Evolutionary conservation across 108 stramenopile genomes (phyloP).

Genomic region (Nannochloropsis gaditana): DNA sequence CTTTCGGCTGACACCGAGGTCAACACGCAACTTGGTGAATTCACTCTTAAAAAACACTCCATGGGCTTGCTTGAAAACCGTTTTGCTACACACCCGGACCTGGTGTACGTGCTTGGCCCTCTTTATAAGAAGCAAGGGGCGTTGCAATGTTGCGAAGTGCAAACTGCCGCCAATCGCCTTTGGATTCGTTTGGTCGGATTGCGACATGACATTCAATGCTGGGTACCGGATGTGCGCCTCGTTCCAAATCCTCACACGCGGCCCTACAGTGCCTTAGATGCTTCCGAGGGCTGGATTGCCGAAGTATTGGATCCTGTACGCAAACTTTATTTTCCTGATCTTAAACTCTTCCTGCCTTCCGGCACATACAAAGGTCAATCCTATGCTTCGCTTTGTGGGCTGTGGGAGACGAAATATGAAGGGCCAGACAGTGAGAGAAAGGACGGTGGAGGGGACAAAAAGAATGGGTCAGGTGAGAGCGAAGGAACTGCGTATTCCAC

Average conservation of each 20-base stretch:
- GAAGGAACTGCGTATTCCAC: constrained; percentile 49
- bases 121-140: not conserved
- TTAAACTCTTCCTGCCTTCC: constrained; percentile 73
- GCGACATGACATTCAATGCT: constrained; percentile 80
- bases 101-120: constrained; percentile 51
- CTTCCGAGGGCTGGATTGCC: constrained; percentile 78
- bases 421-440: constrained; percentile 5
- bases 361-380: constrained; percentile 72
- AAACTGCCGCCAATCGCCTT: constrained; percentile 84
- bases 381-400: constrained; percentile 74
- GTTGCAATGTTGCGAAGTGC: constrained; percentile 81
- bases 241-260: constrained; percentile 64
- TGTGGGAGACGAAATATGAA: constrained; percentile 54
- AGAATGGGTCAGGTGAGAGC: not conserved
- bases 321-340: constrained; percentile 67
- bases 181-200: constrained; percentile 95
- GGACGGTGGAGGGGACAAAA: not conserved
- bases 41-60: constrained; percentile 94
- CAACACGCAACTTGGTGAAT: constrained; percentile 91
- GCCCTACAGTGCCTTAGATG: constrained; percentile 73
- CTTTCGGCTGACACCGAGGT: constrained; percentile 93
- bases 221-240: constrained; percentile 47
- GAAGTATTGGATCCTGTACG: constrained; percentile 74
- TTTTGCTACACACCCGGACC: constrained; percentile 80
- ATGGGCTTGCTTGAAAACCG: constrained; percentile 84